Evolutionary conservation across 1,139 yeast genomes (phyloP).

Genomic region (Kodamaea alishanica): DNA sequence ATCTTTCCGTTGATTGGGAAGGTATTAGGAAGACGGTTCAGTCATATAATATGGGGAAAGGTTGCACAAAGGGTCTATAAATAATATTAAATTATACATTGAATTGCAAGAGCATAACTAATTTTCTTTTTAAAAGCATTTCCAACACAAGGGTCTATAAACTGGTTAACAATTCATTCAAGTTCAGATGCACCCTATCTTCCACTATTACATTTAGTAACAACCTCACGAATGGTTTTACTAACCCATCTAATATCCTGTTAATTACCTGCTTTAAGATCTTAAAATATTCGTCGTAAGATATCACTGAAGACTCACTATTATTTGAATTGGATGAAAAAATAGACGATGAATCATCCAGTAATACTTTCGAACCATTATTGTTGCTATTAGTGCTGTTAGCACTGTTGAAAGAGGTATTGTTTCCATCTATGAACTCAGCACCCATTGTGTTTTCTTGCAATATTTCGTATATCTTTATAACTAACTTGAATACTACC

Average conservation of each 20-base stretch:
- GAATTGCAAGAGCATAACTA: neutral
- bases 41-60: slow-evolving; percentile 31
- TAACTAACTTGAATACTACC: slow-evolving; percentile 30
- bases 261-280: slow-evolving; percentile 28
- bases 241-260: slow-evolving; percentile 32
- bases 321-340: slow-evolving; percentile 27
- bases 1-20: slow-evolving; percentile 70
- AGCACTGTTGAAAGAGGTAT: slow-evolving; percentile 1
- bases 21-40: slow-evolving; percentile 59
- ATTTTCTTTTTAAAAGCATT: neutral
- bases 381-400: neutral
- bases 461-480: slow-evolving; percentile 26
- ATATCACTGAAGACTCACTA: slow-evolving; percentile 20
- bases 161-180: slow-evolving; percentile 27
- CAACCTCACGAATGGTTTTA: slow-evolving; percentile 38
- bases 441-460: slow-evolving; percentile 11
- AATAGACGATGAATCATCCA: slow-evolving; percentile 33
- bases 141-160: slow-evolving; percentile 12
- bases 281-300: slow-evolving; percentile 34
- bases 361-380: neutral
- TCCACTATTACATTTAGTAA: slow-evolving; percentile 32
- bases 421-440: slow-evolving; percentile 7
- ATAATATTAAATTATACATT: neutral
- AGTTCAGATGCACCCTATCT: slow-evolving; percentile 28
- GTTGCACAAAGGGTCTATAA: slow-evolving; percentile 18